Conservation (phyloP, 2,329 filamentous ascomycete species). For the Penicillium janthinellum region DNA sequence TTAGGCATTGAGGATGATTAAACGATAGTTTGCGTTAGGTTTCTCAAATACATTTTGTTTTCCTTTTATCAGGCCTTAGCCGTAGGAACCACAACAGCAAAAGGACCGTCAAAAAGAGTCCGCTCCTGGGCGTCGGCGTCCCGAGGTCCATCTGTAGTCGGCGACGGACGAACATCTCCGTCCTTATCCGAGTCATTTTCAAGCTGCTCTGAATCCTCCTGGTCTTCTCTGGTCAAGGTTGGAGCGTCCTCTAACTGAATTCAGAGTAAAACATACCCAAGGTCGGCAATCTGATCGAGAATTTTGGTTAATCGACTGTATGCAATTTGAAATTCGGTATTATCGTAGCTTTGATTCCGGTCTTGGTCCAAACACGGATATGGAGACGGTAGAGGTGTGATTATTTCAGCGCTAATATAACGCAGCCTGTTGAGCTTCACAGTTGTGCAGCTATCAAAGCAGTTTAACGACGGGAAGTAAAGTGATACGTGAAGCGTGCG, state of each 20-base stretch:
- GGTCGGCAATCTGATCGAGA: slow-evolving; percentile 33
- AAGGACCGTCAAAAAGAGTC: too few species aligned
- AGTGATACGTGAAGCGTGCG: slow-evolving; percentile 15
- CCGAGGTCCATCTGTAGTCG: too few species aligned
- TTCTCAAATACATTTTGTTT: too few species aligned
- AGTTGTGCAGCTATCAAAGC: slow-evolving; percentile 22
- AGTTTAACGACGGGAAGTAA: slow-evolving; percentile 25
- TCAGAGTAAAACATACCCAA: slow-evolving; percentile 5
- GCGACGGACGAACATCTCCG: too few species aligned
- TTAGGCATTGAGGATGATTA: too few species aligned
- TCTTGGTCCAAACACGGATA: slow-evolving; percentile 11
- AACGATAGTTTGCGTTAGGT: too few species aligned
- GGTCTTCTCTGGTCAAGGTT: neutral
- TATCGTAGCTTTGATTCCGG: slow-evolving; percentile 33
- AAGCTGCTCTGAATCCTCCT: slow-evolving; percentile 19
- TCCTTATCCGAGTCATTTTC: too few species aligned
- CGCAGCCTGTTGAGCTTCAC: slow-evolving; percentile 21
- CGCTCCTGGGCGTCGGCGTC: too few species aligned
- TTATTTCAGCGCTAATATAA: slow-evolving; percentile 14
- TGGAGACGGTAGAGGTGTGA: slow-evolving; percentile 14
- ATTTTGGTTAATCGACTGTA: slow-evolving; percentile 33
- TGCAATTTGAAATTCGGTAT: slow-evolving; percentile 38
- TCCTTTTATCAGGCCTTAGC: too few species aligned
- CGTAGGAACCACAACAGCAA: too few species aligned
- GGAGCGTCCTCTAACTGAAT: neutral